Base-by-base conservation (phyloP, 78 protist species). In the Dictyostelium citrinum region DNA sequence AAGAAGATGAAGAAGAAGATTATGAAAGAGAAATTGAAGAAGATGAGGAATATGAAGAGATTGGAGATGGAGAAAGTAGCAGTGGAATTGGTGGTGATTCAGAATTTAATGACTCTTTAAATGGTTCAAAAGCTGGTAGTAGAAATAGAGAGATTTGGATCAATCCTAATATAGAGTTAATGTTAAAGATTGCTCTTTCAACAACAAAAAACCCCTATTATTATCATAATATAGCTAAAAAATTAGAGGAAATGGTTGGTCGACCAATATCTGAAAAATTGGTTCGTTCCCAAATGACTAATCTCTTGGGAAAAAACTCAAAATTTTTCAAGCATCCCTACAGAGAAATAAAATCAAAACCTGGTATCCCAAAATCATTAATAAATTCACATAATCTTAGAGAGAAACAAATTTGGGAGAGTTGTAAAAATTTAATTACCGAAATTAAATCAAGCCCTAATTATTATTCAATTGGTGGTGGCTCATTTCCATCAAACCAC, bases 361-460 rank as follows among this genome's bases (percentile, higher is more conserved):
- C 77, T 17, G 77, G 77, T 6, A 70, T 70, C 9, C 77, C 77
- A 29, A 70, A 70, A 70, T 70, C 77, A 33, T 33, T 70, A 20
- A 70, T 70, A 29, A 70, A 70, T 33, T 70, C 77, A 33, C 77
- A 70, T 12, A 70, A 70, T 70, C 4, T 33, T 5, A 70, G 77
- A 33, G 77, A 70, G 24, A 70, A 70, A 16, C 77, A 70, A 33
- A 70, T 70, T 33, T 70, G 77, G 77, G 77, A 70, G 33, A 70
- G 77, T 70, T 70, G 77, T 70, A 70, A 70, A 70, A 70, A 33
- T 33, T 70, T 70, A 70, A 70, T 70, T 33, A 70, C 77, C 77
- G 77, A 70, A 70, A 70, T 70, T 70, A 70, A 70, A 70, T 70
- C 77, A 10, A 31, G 43, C 16, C 77, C 77, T 33, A 70, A 70